Evolutionary conservation across 2,329 filamentous ascomycete species (phyloP).

Genomic region (Hypoxylon sp.): DNA sequence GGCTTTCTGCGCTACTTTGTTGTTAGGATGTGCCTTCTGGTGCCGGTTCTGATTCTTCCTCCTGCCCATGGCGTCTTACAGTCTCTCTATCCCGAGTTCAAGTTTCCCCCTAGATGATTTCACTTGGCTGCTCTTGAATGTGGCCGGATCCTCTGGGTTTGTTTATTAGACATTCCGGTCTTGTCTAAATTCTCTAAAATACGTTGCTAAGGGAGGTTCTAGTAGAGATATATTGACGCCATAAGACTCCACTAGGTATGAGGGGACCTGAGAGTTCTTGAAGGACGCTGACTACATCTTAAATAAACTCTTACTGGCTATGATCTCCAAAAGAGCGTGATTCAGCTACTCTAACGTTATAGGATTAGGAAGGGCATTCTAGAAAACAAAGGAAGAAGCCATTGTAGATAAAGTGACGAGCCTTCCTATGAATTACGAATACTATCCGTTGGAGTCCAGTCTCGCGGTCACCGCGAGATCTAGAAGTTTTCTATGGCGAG

Average conservation of each 20-base stretch:
- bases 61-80: slow-evolving; percentile 40
- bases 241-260: neutral
- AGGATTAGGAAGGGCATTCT: slow-evolving; percentile 35
- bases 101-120: neutral
- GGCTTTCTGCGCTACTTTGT: slow-evolving; percentile 10
- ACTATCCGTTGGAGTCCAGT: slow-evolving; percentile 20
- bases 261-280: slow-evolving; percentile 20
- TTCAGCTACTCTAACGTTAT: slow-evolving; percentile 34
- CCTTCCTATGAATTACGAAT: slow-evolving; percentile 21
- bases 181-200: slow-evolving; percentile 5
- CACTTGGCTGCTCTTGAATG: slow-evolving; percentile 1
- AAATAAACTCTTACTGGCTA: slow-evolving; percentile 31
- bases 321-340: slow-evolving; percentile 41
- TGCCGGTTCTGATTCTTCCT: slow-evolving; percentile 16
- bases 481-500: slow-evolving; percentile 46
- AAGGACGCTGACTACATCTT: slow-evolving; percentile 40
- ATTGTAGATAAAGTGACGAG: slow-evolving; percentile 39
- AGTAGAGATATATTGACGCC: slow-evolving; percentile 31
- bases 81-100: neutral
- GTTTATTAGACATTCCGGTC: slow-evolving; percentile 5
- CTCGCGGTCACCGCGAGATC: slow-evolving; percentile 25
- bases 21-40: slow-evolving; percentile 15
- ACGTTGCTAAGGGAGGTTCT: neutral
- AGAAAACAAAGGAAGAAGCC: slow-evolving; percentile 39
- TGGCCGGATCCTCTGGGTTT: neutral